These are phyloP conservation scores for Saccharum spontaneum DNA, from an alignment of 176 grass and related monocot species.

Conservation along the genomic window DNA sequence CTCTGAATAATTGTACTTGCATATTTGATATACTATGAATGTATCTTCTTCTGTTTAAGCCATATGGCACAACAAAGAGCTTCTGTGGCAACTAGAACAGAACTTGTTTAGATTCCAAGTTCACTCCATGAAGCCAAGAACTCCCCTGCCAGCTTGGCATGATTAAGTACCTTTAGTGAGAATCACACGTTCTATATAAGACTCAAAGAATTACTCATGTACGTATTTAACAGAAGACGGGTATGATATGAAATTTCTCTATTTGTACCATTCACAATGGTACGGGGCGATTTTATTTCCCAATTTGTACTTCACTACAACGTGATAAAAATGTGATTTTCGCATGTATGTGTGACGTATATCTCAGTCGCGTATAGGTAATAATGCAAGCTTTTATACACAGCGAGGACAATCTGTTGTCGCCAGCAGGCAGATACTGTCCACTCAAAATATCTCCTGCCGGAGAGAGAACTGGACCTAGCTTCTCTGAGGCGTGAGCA, in stretches of 20 bases:
- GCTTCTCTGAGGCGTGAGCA: background rate
- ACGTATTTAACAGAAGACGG: no score
- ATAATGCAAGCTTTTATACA: constrained; percentile 15
- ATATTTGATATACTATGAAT: no score
- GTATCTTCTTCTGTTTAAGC: no score
- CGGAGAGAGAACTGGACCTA: background rate
- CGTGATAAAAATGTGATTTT: background rate
- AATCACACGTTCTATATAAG: background rate
- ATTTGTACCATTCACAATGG: background rate
- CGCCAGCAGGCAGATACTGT: background rate
- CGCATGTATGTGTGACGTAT: background rate
- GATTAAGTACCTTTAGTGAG: background rate
- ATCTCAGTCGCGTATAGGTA: background rate
- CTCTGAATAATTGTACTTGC: background rate
- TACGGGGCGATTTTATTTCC: background rate
- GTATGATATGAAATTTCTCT: background rate
- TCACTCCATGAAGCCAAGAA: background rate
- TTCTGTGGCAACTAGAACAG: no score
- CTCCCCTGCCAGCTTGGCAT: background rate
- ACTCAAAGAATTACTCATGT: background rate
- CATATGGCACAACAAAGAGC: no score
- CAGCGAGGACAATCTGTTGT: background rate
- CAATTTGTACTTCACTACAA: background rate
- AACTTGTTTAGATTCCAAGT: background rate
- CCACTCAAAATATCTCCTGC: background rate